Percentiles rank a stretch among this genome's conserved stretches.
Evolutionary conservation across 768 basidiomycete species (phyloP).

Genomic region (Leccinum uliginosum): DNA sequence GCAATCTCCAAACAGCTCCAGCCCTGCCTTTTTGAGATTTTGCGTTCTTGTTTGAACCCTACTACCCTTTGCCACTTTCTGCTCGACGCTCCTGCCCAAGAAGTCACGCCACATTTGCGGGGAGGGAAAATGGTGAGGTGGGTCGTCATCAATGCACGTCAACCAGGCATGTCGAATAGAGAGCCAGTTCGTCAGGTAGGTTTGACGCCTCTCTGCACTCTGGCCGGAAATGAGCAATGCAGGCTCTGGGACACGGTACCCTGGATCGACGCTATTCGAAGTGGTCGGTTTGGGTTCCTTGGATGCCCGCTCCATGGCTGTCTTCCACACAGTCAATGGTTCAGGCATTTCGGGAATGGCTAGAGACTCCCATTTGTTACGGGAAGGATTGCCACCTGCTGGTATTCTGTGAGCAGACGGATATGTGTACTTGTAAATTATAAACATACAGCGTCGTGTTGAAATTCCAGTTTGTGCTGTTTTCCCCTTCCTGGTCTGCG

Average conservation of each 20-base stretch:
- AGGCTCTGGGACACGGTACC: slow-evolving; percentile 10
- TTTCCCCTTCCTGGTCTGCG: background rate
- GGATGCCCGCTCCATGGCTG: background rate
- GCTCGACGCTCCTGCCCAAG: too few relatives aligned
- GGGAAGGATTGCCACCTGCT: too few relatives aligned
- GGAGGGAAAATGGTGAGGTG: too few relatives aligned
- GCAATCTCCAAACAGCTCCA: background rate
- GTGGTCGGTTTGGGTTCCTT: background rate
- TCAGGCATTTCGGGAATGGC: background rate
- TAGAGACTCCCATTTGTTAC: background rate
- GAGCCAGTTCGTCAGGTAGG: background rate
- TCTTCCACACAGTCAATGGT: background rate
- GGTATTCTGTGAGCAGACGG: too few relatives aligned
- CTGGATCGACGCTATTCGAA: background rate
- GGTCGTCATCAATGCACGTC: too few relatives aligned
- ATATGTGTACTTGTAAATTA: too few relatives aligned
- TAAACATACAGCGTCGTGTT: too few relatives aligned
- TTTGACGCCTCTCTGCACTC: background rate
- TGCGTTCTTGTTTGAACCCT: too few relatives aligned
- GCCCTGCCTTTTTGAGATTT: background rate
- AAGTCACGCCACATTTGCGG: too few relatives aligned
- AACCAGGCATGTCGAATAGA: too few relatives aligned
- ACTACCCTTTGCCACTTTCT: too few relatives aligned
- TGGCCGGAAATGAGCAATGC: background rate
- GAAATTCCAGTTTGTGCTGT: background rate